Base-by-base conservation (phyloP, 768 basidiomycete genomes). In the Kwoniella shandongensis region DNA sequence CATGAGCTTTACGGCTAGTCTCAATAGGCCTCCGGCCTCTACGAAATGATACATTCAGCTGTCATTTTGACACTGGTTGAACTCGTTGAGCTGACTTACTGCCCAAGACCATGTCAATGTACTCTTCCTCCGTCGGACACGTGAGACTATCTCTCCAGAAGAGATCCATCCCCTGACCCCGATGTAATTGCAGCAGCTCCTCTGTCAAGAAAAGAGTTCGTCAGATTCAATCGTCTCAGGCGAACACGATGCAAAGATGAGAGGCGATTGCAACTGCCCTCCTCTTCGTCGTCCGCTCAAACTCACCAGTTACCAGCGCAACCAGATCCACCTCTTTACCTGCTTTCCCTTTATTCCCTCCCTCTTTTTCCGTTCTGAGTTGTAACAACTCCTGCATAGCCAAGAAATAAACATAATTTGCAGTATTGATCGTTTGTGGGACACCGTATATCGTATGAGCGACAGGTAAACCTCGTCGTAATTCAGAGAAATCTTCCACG, bases 391-490 rank as follows among this genome's bases (percentile, higher is more conserved):
- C 89, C 64, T 91, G 83, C 73, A 87, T 92, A 0, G 93, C 94
- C 40, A 91, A 83, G 70, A 98, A 99, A 73, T 94, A 97, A 26
- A 92, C 91, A 63, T 97, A 98, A 72, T 96, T 97, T 0, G 94
- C 94, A 0, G 88, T 86, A 74, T 99, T 99, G 79, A 99, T 92
- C 0, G 94, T 96, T 72, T 97, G 94, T 0, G 94, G 91, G 2
- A 96, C 79, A 1, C 94, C 94, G 67, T 94, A 99, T 64, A 99
- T 94, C 79, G 89, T 90, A 79, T 99, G 93, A 0, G 90, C 85
- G 22, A 93, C 93, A 86, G 93, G 93, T 27, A 84, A 81, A 1
- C 94, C 96, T 63, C 94, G 78, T 20, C 92, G 81, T 36, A 96
- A 79, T 64, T 90, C 88, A 0, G 89, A 88, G 55, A 88, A 88